Evolutionary conservation across 306 rosid species (phyloP).

Genomic region (Vachellia collinsii): DNA sequence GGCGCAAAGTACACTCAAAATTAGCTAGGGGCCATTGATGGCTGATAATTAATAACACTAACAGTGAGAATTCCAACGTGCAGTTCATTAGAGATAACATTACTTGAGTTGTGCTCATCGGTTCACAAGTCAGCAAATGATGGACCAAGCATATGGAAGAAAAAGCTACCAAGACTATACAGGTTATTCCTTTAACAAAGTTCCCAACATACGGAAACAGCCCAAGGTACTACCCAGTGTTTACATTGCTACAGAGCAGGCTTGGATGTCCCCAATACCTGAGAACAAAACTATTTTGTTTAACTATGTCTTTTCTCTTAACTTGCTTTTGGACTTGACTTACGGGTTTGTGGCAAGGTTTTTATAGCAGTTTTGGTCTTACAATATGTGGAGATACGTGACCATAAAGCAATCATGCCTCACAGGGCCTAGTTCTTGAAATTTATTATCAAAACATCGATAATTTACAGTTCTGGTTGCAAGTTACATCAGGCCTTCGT

Average conservation of each 20-base stretch:
- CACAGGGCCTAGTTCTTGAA: constrained; percentile 26
- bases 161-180: not conserved
- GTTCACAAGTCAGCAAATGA: not conserved
- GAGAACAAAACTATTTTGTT: not conserved
- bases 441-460: not conserved
- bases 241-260: not conserved
- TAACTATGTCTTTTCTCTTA: not conserved
- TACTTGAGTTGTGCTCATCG: not conserved
- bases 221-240: not conserved
- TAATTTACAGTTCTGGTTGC: constrained; percentile 8
- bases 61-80: not conserved
- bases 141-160: not conserved
- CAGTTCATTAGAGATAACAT: not conserved
- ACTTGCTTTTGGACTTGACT: not conserved
- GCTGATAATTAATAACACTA: not conserved
- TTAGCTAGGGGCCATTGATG: not conserved
- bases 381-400: not conserved
- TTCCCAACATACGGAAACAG: not conserved
- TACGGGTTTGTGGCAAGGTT: not conserved
- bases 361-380: not conserved
- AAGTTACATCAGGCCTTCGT: constrained; percentile 17
- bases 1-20: not conserved
- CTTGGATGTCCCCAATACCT: not conserved
- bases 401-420: not conserved
- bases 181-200: not conserved